A percentile compares a stretch with the other conserved stretches of the same genome.
Conservation (phyloP, 2,329 filamentous ascomycete species). For the Diaporthe nobilis region DNA sequence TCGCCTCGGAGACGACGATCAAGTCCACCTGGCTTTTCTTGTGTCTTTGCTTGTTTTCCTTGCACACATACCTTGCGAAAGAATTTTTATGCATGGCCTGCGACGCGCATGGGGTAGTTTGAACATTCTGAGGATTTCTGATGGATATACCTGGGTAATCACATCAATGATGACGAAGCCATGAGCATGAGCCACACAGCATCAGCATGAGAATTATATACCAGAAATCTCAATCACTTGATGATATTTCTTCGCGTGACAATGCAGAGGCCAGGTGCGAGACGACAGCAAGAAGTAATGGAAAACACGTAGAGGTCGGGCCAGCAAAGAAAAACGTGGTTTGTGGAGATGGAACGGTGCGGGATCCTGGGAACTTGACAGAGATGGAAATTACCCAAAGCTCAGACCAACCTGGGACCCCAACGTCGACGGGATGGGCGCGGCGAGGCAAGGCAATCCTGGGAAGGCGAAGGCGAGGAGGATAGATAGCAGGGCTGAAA, state of each 20-base stretch:
- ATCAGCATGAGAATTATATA: conserved; percentile 39
- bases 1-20: conserved; percentile 28
- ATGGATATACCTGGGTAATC: conserved; percentile 42
- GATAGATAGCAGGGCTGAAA: neutral
- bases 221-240: conserved; percentile 20
- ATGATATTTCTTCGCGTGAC: neutral
- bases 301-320: conserved; percentile 14
- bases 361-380: conserved; percentile 25
- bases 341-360: conserved; percentile 26
- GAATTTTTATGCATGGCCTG: conserved; percentile 41
- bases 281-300: neutral
- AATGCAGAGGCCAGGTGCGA: neutral
- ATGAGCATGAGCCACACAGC: conserved; percentile 40
- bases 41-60: conserved; percentile 26
- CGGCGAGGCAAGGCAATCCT: neutral
- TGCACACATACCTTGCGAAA: conserved; percentile 36
- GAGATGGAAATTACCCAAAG: conserved; percentile 29
- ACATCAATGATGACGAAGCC: conserved; percentile 42
- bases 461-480: neutral
- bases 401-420: conserved; percentile 29
- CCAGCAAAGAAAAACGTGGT: conserved; percentile 30
- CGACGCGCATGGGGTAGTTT: conserved; percentile 41
- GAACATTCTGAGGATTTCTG: conserved; percentile 37
- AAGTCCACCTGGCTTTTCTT: conserved; percentile 18
- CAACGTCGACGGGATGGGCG: neutral